A percentile compares a stretch with the other conserved stretches of the same genome.
Evolutionary conservation across 352 stramenopile species (phyloP).

Genomic region (Labyrinthula sp.): DNA sequence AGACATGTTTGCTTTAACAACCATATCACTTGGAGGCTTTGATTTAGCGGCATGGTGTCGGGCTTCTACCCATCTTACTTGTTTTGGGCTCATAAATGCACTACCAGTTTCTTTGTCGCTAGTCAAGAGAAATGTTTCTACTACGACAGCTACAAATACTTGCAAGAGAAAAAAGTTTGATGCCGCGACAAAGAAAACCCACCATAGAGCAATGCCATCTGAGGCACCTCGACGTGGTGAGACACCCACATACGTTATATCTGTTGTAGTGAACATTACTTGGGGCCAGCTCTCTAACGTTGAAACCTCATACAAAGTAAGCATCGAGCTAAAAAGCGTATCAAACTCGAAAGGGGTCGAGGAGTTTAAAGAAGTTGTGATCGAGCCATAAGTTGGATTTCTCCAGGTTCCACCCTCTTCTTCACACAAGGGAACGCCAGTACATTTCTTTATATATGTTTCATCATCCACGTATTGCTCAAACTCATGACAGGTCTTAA

Average conservation of each 20-base stretch:
- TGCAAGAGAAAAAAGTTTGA: slow-evolving; percentile 36
- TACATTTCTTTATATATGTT: slow-evolving; percentile 1
- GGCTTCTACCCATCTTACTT: slow-evolving; percentile 36
- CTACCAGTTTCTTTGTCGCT: slow-evolving; percentile 22
- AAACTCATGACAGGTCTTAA: slow-evolving; percentile 10
- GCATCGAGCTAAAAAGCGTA: slow-evolving; percentile 48
- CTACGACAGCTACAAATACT: slow-evolving; percentile 36
- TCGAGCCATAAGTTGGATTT: slow-evolving; percentile 18
- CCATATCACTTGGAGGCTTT: slow-evolving; percentile 35
- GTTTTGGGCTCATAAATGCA: slow-evolving; percentile 32
- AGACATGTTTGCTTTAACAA: slow-evolving; percentile 35
- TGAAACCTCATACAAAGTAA: slow-evolving; percentile 58
- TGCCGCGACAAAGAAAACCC: slow-evolving; percentile 37
- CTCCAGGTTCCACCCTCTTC: slow-evolving; percentile 6
- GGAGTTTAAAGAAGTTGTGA: neutral
- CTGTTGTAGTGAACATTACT: slow-evolving; percentile 52
- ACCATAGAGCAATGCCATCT: slow-evolving; percentile 47
- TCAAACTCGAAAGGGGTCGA: slow-evolving; percentile 49
- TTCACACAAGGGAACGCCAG: neutral
- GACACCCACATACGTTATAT: slow-evolving; percentile 49
- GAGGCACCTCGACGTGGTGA: slow-evolving; percentile 51
- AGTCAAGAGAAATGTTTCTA: slow-evolving; percentile 34
- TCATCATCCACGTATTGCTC: slow-evolving; percentile 17
- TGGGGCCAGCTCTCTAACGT: slow-evolving; percentile 56
- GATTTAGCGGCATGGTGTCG: slow-evolving; percentile 37